Percentiles rank a stretch among this genome's conserved stretches.
These are phyloP conservation scores for Hansenula lynferdii DNA, from an alignment of 1,139 yeast genomes.

Conservation along the genomic window DNA sequence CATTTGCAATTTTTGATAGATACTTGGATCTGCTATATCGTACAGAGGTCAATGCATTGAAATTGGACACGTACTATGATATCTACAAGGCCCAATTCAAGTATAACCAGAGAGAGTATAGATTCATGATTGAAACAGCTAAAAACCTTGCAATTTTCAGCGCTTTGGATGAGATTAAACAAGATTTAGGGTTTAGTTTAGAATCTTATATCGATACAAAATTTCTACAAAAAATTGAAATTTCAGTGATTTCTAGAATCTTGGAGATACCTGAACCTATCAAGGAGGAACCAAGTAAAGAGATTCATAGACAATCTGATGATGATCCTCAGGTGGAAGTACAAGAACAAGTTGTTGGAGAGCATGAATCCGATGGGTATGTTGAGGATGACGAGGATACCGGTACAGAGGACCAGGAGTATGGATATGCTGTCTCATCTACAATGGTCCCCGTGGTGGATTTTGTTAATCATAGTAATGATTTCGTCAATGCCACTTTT, in stretches of 20 bases:
- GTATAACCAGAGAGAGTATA: slow-evolving; percentile 17
- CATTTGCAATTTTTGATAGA: slow-evolving; percentile 18
- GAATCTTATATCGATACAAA: slow-evolving; percentile 14
- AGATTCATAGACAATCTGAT: slow-evolving; percentile 1
- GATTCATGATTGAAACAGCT: slow-evolving; percentile 12
- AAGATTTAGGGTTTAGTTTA: slow-evolving; percentile 21
- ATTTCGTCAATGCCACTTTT: slow-evolving; percentile 46
- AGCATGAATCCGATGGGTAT: background rate
- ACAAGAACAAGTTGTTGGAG: slow-evolving; percentile 3
- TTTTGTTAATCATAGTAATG: slow-evolving; percentile 55
- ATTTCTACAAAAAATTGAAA: slow-evolving; percentile 30
- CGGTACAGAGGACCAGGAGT: slow-evolving; percentile 8
- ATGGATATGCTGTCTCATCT: slow-evolving; percentile 43
- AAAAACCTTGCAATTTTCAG: slow-evolving; percentile 18
- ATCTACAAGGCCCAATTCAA: slow-evolving; percentile 12
- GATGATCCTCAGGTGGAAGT: background rate
- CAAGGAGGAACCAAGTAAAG: slow-evolving; percentile 6
- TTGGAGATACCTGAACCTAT: slow-evolving; percentile 53
- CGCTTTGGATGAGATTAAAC: slow-evolving; percentile 11
- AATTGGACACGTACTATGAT: slow-evolving; percentile 21
- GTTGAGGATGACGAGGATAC: slow-evolving; percentile 4
- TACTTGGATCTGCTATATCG: slow-evolving; percentile 23
- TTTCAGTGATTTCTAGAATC: slow-evolving; percentile 52
- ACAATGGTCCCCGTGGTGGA: slow-evolving; percentile 64
- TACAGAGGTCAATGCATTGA: slow-evolving; percentile 21